Evolutionary conservation across 257 asterid genomes (phyloP), one percentile per base, ranked within the genome.

Genomic region (Orobanche coerulescens): DNA sequence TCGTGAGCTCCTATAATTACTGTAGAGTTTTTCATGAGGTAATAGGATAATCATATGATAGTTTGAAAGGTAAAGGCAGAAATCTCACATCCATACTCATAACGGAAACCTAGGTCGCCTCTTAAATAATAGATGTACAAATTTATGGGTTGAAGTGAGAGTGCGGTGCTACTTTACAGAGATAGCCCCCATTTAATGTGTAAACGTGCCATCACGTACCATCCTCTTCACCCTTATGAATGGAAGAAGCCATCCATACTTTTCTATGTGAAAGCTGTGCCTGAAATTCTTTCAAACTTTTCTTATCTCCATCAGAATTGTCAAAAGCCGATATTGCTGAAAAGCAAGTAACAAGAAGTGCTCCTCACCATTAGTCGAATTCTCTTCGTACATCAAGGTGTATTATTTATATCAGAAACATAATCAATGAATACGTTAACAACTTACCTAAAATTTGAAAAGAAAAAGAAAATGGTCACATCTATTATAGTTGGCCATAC

Each of bases 181-280:
- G 62, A 69, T 23, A 19, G n/a, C 24, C 0, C 11, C 52, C 39
- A 26, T 53, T 64, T 58, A 46, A 13, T 57, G 26, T 64, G 37
- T 51, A 15, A 42, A 52, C 58, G 37, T 3, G 22, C 54, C 39
- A 57, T 34, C 52, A 66, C 69, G 55, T 72, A 86, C 98, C 85
- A 74, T 77, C 78, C 65, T 86, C 95, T 83, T 92, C 98, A 61
- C 87, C 95, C 77, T 66, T 74, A 62, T 92, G 97, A 69, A 92
- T 82, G 57, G 98, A 92, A 68, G 98, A 82, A 58, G 94, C 98
- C 89, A 92, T 72, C 98, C 98, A 88, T 57, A 84, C 95, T 83
- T 79, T 84, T 71, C 91, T 75, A 66, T 51, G 52, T 26, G 58
- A 67, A 69, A 86, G 80, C 61, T 78, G 86, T 33, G 69, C 62